Conservation (phyloP, 495 filamentous ascomycete species). For the Hyphodiscus hymeniophilus region DNA sequence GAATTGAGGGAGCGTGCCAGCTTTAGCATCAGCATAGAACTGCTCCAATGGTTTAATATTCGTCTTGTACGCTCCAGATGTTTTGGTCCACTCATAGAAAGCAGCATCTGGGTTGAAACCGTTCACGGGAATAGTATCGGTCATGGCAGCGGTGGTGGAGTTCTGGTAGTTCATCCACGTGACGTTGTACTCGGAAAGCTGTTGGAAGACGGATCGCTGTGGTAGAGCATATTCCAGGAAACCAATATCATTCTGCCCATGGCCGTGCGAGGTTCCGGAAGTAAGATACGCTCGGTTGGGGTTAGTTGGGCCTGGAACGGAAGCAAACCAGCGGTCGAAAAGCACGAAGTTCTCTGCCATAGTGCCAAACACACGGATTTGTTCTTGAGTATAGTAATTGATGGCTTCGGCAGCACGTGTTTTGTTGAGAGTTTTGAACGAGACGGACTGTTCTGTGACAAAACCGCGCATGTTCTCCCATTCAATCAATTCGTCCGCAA, state of each 20-base stretch:
- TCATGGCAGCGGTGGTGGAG: slow-evolving; percentile 12
- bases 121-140: not conserved
- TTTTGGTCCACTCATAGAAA: slow-evolving; percentile 33
- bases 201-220: slow-evolving; percentile 40
- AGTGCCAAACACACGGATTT: slow-evolving; percentile 37
- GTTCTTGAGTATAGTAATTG: slow-evolving; percentile 42
- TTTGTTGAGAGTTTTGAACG: slow-evolving; percentile 31
- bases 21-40: slow-evolving; percentile 36
- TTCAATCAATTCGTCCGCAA: slow-evolving; percentile 20
- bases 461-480: slow-evolving; percentile 37
- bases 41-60: slow-evolving; percentile 30
- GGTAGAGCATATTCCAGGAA: slow-evolving; percentile 34
- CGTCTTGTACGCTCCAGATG: slow-evolving; percentile 12
- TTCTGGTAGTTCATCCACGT: slow-evolving; percentile 45
- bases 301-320: slow-evolving; percentile 33
- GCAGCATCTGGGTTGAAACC: slow-evolving; percentile 23
- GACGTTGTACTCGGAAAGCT: slow-evolving; percentile 33
- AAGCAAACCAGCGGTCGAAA: slow-evolving; percentile 45
- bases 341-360: slow-evolving; percentile 43
- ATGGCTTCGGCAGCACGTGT: slow-evolving; percentile 36
- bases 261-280: slow-evolving; percentile 39
- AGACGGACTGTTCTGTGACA: slow-evolving; percentile 37
- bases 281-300: slow-evolving; percentile 40
- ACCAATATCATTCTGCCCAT: slow-evolving; percentile 36
- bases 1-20: slow-evolving; percentile 37